Percentiles rank a stretch among this genome's conserved stretches.
Evolutionary conservation across 129 eudicot genomes (phyloP).

Genomic region (Oenanthe sinensis): DNA sequence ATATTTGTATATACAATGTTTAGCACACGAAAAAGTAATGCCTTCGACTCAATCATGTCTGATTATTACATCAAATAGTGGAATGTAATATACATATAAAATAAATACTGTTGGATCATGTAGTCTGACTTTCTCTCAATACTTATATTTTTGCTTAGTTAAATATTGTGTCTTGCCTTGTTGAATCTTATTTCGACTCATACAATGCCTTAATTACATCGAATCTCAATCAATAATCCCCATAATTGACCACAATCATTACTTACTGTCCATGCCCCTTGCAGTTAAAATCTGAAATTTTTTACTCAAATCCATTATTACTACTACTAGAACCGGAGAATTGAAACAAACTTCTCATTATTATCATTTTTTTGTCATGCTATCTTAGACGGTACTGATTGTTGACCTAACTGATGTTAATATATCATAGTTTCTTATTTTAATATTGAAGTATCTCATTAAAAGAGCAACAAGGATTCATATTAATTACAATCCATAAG

Average conservation of each 20-base stretch:
- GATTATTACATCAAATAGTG: background rate
- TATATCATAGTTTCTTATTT: background rate
- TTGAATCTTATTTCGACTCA: background rate
- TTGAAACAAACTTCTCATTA: background rate
- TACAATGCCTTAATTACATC: background rate
- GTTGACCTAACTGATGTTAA: background rate
- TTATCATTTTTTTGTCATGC: background rate
- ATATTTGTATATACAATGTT: background rate
- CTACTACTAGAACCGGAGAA: background rate
- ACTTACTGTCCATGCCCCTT: background rate
- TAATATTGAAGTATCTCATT: background rate
- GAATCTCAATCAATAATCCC: background rate
- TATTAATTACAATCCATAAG: background rate
- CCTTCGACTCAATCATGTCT: background rate
- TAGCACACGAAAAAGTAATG: background rate
- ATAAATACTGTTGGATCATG: background rate
- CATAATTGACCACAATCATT: background rate
- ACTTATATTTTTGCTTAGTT: background rate
- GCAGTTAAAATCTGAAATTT: background rate
- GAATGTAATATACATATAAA: background rate
- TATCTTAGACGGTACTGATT: background rate
- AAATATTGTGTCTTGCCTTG: background rate
- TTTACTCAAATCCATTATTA: background rate
- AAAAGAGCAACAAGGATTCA: background rate
- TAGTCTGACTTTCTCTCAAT: background rate